phyloP scores from a whole-genome alignment of 2,329 filamentous ascomycete genomes.

The Tolypocladium tundrense region DNA sequence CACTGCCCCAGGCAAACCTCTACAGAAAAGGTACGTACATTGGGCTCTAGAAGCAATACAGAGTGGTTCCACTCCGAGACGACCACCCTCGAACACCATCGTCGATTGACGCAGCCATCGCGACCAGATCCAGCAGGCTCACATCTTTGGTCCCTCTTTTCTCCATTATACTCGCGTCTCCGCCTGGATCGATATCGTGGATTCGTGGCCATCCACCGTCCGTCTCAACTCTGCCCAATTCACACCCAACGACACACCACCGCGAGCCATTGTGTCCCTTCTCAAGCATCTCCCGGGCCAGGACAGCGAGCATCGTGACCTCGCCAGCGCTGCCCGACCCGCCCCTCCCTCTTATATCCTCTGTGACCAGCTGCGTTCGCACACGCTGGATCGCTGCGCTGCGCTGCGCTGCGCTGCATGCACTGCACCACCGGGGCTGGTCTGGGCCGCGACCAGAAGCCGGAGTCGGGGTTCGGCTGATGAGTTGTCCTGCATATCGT shows the following conservation, averaged over 20 bases:
- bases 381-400: background rate
- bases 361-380: background rate
- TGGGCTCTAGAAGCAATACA: too few relatives aligned
- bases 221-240: conserved; percentile 5
- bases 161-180: background rate
- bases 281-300: background rate
- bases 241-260: conserved; percentile 2
- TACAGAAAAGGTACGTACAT: background rate
- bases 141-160: background rate
- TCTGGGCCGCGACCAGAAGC: background rate
- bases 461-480: conserved; percentile 1
- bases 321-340: conserved; percentile 4
- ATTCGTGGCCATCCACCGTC: background rate
- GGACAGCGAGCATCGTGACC: background rate
- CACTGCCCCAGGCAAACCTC: background rate
- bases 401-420: background rate
- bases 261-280: background rate
- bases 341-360: background rate
- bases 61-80: background rate
- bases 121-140: background rate
- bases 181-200: background rate
- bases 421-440: background rate
- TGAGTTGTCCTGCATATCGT: conserved; percentile 9
- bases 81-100: background rate
- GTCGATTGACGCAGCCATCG: background rate